Evolutionary conservation across 768 basidiomycete species (phyloP).

Genomic region (Russula abietina): DNA sequence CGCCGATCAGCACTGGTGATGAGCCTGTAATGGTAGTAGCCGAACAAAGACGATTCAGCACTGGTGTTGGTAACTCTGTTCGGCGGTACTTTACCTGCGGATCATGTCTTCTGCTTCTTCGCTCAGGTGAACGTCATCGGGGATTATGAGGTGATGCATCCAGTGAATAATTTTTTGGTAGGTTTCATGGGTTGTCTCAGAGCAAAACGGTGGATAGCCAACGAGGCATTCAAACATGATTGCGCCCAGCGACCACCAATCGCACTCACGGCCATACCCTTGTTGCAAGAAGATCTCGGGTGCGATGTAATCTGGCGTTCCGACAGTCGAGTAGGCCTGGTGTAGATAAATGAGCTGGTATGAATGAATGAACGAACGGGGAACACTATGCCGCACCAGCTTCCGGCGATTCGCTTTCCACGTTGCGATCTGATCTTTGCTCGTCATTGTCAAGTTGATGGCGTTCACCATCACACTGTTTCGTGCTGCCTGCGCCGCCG

Average conservation of each 20-base stretch:
- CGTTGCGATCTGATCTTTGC: conserved; percentile 89
- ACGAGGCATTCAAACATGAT: conserved; percentile 99
- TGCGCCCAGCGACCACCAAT: conserved; percentile 99
- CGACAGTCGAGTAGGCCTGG: conserved; percentile 96
- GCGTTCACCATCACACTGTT: conserved; percentile 98
- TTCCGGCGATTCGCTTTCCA: conserved; percentile 99
- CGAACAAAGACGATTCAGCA: conserved; percentile 3
- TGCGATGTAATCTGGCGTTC: conserved; percentile 94
- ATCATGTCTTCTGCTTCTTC: conserved; percentile 88
- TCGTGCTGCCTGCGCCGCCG: conserved; percentile 51
- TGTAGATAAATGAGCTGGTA: conserved; percentile 6
- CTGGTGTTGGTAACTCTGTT: neutral
- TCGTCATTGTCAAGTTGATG: conserved; percentile 93
- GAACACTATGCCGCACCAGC: conserved; percentile 46
- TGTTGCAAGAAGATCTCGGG: conserved; percentile 95
- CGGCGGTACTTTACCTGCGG: conserved; percentile 48
- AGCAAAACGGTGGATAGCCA: conserved; percentile 96
- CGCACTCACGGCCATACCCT: conserved; percentile 98
- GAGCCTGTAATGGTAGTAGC: conserved; percentile 41
- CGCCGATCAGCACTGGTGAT: conserved; percentile 81
- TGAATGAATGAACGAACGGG: conserved; percentile 1
- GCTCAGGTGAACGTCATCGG: conserved; percentile 91
- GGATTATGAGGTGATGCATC: conserved; percentile 79
- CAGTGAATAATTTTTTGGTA: conserved; percentile 98
- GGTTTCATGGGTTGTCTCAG: conserved; percentile 93